Evolutionary conservation across 2,329 filamentous ascomycete species (phyloP).

Genomic region (Xylaria sp.): DNA sequence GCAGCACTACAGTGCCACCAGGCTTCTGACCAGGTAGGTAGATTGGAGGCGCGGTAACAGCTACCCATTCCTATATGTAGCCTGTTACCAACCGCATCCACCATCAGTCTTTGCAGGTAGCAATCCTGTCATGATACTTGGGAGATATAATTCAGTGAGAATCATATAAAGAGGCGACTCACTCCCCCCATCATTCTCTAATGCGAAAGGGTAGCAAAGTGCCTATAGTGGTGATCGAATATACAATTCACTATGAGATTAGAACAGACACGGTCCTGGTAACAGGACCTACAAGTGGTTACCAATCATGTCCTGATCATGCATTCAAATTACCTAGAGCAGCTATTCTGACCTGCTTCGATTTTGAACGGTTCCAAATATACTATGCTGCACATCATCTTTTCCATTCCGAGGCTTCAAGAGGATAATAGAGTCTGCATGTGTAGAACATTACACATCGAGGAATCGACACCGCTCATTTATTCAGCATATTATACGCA

Average conservation of each 20-base stretch:
- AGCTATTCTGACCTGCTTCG: neutral
- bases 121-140: neutral
- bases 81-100: neutral
- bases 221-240: neutral
- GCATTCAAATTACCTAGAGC: neutral
- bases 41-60: neutral
- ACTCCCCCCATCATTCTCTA: too few species aligned
- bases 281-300: neutral
- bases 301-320: neutral
- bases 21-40: neutral
- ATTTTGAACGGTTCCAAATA: neutral
- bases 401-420: neutral
- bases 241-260: neutral
- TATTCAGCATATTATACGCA: neutral
- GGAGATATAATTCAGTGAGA: neutral
- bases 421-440: neutral
- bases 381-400: neutral
- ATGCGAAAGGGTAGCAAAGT: neutral
- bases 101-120: neutral
- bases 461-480: slow-evolving; percentile 1
- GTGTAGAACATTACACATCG: neutral
- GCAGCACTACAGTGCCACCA: neutral
- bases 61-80: neutral
- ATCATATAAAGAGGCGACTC: neutral
- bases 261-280: neutral